Conservation (phyloP, 225 moss, liverwort and hornwort species). For the Ulota crispa region DNA sequence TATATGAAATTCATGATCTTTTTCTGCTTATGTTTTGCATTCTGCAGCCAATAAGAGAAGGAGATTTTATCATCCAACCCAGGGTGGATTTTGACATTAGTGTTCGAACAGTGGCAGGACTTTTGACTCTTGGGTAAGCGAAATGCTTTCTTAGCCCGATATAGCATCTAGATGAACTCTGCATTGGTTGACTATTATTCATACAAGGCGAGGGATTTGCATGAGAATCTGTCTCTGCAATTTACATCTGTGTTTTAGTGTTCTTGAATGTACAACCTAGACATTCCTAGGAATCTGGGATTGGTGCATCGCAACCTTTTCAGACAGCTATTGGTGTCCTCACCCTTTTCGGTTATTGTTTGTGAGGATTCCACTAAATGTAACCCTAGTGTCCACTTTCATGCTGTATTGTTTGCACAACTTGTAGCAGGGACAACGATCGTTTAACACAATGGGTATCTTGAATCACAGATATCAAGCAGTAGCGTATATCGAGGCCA, state of each 20-base stretch:
- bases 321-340: not conserved
- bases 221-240: not conserved
- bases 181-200: not conserved
- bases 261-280: not conserved
- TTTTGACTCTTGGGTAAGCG: slow-evolving; percentile 75
- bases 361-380: not conserved
- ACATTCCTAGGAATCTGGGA: not conserved
- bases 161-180: slow-evolving; percentile 17
- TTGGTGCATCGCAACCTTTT: not conserved
- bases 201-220: slow-evolving; percentile 15
- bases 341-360: slow-evolving; percentile 6
- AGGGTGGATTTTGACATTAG: slow-evolving; percentile 90
- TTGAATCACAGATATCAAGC: slow-evolving; percentile 68
- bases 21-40: slow-evolving; percentile 10
- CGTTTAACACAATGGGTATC: slow-evolving; percentile 7
- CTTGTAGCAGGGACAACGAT: slow-evolving; percentile 1
- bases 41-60: slow-evolving; percentile 74
- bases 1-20: not conserved
- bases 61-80: slow-evolving; percentile 87
- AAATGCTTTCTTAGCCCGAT: slow-evolving; percentile 14
- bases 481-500: slow-evolving; percentile 84
- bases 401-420: slow-evolving; percentile 10
- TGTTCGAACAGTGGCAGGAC: slow-evolving; percentile 82
- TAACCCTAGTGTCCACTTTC: not conserved
- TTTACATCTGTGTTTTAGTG: not conserved